Percentiles rank a stretch among this genome's conserved stretches.
These are phyloP conservation scores for Plasmodium gallinaceum DNA, from an alignment of 169 alveolate species.

Conservation along the genomic window DNA sequence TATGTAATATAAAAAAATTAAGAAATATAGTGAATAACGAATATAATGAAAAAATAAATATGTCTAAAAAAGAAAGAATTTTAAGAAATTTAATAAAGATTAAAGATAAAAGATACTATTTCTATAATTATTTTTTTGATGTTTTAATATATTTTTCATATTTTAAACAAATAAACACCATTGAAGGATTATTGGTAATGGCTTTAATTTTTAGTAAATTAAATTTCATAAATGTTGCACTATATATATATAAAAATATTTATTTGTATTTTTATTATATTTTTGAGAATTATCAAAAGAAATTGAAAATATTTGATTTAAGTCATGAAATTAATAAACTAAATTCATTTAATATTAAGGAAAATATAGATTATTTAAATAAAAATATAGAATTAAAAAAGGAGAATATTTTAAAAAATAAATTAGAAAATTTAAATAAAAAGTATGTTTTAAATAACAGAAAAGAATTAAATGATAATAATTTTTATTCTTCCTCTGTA, in stretches of 20 bases:
- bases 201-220: slow-evolving; percentile 63
- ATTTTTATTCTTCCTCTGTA: neutral
- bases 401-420: neutral
- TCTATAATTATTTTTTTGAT: slow-evolving; percentile 72
- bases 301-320: slow-evolving; percentile 36
- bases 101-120: slow-evolving; percentile 52
- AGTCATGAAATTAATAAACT: slow-evolving; percentile 40
- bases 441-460: neutral
- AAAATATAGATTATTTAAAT: neutral
- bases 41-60: slow-evolving; percentile 40
- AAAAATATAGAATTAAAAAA: neutral
- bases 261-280: slow-evolving; percentile 59
- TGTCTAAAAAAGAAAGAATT: slow-evolving; percentile 53
- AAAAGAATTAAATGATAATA: slow-evolving; percentile 1
- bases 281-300: slow-evolving; percentile 63
- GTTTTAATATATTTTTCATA: slow-evolving; percentile 72
- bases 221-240: slow-evolving; percentile 31
- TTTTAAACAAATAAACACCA: slow-evolving; percentile 58
- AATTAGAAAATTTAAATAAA: neutral
- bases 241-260: slow-evolving; percentile 55
- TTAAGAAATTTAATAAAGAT: slow-evolving; percentile 22
- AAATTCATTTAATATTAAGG: slow-evolving; percentile 26
- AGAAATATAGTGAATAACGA: slow-evolving; percentile 41
- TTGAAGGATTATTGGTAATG: slow-evolving; percentile 60
- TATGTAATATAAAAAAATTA: slow-evolving; percentile 36